Conservation (phyloP, 441 rosid genomes). For the Populus trichocarpa region DNA sequence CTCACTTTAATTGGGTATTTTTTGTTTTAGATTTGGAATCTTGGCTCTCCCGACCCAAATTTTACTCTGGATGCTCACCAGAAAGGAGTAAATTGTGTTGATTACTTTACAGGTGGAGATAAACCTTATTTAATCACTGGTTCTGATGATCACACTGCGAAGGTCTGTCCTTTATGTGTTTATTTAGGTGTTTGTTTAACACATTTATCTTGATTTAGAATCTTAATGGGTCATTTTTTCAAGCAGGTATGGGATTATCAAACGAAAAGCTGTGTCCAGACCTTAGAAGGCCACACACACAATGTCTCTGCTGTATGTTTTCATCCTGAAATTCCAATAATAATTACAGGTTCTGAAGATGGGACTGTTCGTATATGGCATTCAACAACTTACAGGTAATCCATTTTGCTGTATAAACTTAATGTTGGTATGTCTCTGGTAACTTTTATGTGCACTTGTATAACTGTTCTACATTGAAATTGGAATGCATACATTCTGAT, state of each 20-base stretch:
- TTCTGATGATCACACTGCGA: constrained; percentile 94
- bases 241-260: constrained; percentile 86
- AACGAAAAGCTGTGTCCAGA: constrained; percentile 74
- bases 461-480: background rate
- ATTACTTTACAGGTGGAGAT: constrained; percentile 91
- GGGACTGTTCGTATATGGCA: constrained; percentile 83
- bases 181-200: background rate
- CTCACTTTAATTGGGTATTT: constrained; percentile 2
- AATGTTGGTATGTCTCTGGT: background rate
- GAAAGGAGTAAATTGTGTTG: constrained; percentile 93
- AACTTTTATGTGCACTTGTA: background rate
- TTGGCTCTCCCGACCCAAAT: constrained; percentile 92
- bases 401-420: background rate
- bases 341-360: constrained; percentile 86
- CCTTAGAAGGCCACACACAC: constrained; percentile 80
- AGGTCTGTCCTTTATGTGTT: constrained; percentile 45
- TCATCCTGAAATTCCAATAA: constrained; percentile 81
- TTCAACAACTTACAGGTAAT: constrained; percentile 70
- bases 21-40: constrained; percentile 77
- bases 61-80: constrained; percentile 90
- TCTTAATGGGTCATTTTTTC: constrained; percentile 12
- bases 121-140: constrained; percentile 86
- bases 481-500: background rate
- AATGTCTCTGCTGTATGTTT: constrained; percentile 77
- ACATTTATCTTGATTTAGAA: constrained; percentile 8